Evolutionary conservation across 495 filamentous ascomycete species (phyloP).

Genomic region (Saxispiralis lemnorum): DNA sequence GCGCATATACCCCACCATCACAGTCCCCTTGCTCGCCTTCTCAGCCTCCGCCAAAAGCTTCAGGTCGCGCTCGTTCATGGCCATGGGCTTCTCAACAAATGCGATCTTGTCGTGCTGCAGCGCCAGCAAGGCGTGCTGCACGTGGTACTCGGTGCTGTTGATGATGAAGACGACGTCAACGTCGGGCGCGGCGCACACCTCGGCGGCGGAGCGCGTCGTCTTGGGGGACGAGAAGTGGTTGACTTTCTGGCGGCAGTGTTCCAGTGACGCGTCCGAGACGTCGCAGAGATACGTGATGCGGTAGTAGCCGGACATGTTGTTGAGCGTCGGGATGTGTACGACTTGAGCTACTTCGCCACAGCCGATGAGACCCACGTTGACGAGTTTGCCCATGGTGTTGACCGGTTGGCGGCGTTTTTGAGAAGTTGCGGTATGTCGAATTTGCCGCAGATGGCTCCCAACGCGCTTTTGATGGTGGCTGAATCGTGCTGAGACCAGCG

Average conservation of each 20-base stretch:
- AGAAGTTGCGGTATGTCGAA: no score
- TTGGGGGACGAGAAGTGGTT: constrained; percentile 3
- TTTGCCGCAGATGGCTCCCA: no score
- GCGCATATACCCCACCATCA: constrained; percentile 40
- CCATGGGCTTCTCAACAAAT: constrained; percentile 39
- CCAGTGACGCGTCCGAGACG: constrained; percentile 20
- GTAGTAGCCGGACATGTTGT: constrained; percentile 27
- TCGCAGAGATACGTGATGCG: constrained; percentile 28
- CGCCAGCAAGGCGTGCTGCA: constrained; percentile 30
- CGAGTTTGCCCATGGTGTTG: not conserved
- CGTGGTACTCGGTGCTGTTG: constrained; percentile 36
- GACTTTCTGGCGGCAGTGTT: constrained; percentile 9
- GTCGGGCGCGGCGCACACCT: constrained; percentile 19
- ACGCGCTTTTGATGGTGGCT: no score
- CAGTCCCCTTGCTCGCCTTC: constrained; percentile 18
- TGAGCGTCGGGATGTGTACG: constrained; percentile 32
- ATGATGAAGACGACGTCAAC: constrained; percentile 33
- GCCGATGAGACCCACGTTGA: constrained; percentile 3
- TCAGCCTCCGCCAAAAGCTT: constrained; percentile 30
- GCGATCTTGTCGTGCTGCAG: constrained; percentile 35
- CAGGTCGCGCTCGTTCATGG: constrained; percentile 27
- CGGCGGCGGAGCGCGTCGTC: constrained; percentile 17
- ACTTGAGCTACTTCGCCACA: constrained; percentile 31
- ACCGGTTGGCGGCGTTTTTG: no score
- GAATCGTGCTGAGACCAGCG: no score